Conservation (phyloP, 176 grass and related monocot species). For the Chloris gayana region DNA sequence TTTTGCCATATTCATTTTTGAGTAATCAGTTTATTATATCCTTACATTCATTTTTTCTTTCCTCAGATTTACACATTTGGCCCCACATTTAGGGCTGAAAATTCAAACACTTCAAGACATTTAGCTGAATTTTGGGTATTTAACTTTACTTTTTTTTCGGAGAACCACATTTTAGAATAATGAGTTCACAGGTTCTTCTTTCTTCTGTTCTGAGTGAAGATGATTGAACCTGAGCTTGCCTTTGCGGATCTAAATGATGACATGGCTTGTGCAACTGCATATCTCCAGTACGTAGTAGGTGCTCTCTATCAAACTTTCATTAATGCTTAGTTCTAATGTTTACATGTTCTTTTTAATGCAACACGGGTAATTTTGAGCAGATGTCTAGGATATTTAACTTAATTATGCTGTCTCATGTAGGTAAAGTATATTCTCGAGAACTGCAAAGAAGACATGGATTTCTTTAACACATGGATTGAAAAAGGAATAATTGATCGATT, state of each 20-base stretch:
- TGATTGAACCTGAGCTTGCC: slow-evolving; percentile 99
- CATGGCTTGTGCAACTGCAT: slow-evolving; percentile 99
- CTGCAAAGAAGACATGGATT: slow-evolving; percentile 98
- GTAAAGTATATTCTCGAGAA: slow-evolving; percentile 93
- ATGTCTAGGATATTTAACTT: slow-evolving; percentile 25
- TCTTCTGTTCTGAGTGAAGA: slow-evolving; percentile 54
- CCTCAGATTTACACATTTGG: slow-evolving; percentile 96
- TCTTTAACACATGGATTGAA: slow-evolving; percentile 96
- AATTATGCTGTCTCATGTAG: slow-evolving; percentile 53
- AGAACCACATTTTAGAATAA: slow-evolving; percentile 24
- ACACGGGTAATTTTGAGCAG: background rate
- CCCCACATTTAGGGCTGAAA: slow-evolving; percentile 99
- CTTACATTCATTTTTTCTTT: slow-evolving; percentile 29
- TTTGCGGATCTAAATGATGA: slow-evolving; percentile 99
- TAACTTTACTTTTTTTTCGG: slow-evolving; percentile 18
- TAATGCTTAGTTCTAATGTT: slow-evolving; percentile 26
- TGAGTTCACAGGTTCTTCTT: slow-evolving; percentile 39
- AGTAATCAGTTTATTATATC: slow-evolving; percentile 34
- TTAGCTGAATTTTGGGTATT: slow-evolving; percentile 99
- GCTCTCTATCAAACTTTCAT: slow-evolving; percentile 44
- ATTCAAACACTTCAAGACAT: slow-evolving; percentile 99
- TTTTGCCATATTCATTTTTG: slow-evolving; percentile 39
- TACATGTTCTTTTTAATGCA: background rate
- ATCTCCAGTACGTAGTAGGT: slow-evolving; percentile 99
- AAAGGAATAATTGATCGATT: slow-evolving; percentile 94